These are phyloP conservation scores for Aspergillus bridgeri DNA, from an alignment of 495 filamentous ascomycete genomes.

Conservation along the genomic window DNA sequence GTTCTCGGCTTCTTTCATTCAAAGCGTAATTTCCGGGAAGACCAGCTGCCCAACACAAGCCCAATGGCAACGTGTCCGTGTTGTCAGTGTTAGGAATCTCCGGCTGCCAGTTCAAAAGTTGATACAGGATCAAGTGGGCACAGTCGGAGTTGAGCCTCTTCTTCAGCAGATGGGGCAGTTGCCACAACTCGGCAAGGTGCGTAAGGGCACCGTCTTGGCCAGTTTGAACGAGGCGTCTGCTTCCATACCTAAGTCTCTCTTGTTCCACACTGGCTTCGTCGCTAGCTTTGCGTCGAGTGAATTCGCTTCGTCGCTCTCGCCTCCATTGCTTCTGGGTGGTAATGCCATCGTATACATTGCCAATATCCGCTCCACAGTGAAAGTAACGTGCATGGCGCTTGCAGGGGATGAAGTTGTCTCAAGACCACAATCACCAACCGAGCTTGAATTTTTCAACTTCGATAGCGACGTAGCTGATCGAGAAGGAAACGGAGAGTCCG, in stretches of 20 bases:
- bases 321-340: conserved; percentile 51
- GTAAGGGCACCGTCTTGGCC: conserved; percentile 82
- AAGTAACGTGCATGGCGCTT: conserved; percentile 55
- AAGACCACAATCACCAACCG: conserved; percentile 27
- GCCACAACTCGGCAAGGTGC: conserved; percentile 47
- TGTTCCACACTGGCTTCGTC: conserved; percentile 45
- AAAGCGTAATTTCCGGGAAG: conserved; percentile 27
- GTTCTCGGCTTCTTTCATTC: conserved; percentile 33
- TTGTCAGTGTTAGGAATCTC: conserved; percentile 84
- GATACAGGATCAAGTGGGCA: conserved; percentile 80
- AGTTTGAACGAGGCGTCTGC: conserved; percentile 49
- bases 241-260: conserved; percentile 37
- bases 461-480: conserved; percentile 52
- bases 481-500: conserved; percentile 28
- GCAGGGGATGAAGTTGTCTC: conserved; percentile 34
- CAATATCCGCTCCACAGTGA: conserved; percentile 77
- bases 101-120: conserved; percentile 78
- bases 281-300: conserved; percentile 43
- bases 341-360: conserved; percentile 80
- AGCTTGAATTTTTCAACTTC: conserved; percentile 63
- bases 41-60: conserved; percentile 24
- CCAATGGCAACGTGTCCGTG: conserved; percentile 71
- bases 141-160: conserved; percentile 71
- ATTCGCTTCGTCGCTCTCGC: conserved; percentile 38
- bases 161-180: conserved; percentile 21